These are phyloP conservation scores for Botrytis hyacinthi DNA, from an alignment of 2,329 filamentous ascomycete species.

Conservation along the genomic window DNA sequence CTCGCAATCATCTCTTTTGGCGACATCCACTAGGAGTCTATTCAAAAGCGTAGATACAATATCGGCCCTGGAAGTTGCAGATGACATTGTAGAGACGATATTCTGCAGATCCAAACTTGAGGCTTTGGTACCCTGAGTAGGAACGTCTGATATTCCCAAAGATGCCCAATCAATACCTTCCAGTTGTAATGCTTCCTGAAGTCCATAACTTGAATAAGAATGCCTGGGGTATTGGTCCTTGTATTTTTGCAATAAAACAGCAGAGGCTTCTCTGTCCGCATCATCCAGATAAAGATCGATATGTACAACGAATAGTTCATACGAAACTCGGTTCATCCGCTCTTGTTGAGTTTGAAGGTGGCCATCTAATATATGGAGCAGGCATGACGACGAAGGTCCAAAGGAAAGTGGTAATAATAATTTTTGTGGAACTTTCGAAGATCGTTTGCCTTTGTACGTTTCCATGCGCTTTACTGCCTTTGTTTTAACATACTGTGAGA, in stretches of 20 bases:
- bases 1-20: conserved; percentile 59
- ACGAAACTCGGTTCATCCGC: conserved; percentile 63
- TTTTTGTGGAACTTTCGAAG: conserved; percentile 40
- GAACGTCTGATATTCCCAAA: conserved; percentile 37
- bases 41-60: conserved; percentile 68
- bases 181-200: conserved; percentile 60
- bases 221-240: conserved; percentile 64
- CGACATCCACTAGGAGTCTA: conserved; percentile 66
- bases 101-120: conserved; percentile 41
- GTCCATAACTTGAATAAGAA: conserved; percentile 57
- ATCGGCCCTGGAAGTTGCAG: conserved; percentile 74
- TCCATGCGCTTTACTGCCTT: conserved; percentile 81
- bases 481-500: conserved; percentile 69
- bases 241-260: conserved; percentile 45
- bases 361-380: conserved; percentile 72
- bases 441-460: conserved; percentile 53
- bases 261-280: conserved; percentile 32
- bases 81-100: conserved; percentile 59
- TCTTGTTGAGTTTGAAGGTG: conserved; percentile 65
- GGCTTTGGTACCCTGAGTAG: conserved; percentile 22
- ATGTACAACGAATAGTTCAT: conserved; percentile 62
- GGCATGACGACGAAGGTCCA: conserved; percentile 73
- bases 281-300: conserved; percentile 38
- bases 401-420: conserved; percentile 80
- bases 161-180: conserved; percentile 54